These are phyloP conservation scores for Suhomyces tanzawaensis DNA, from an alignment of 805 yeast genomes.

Conservation along the genomic window DNA sequence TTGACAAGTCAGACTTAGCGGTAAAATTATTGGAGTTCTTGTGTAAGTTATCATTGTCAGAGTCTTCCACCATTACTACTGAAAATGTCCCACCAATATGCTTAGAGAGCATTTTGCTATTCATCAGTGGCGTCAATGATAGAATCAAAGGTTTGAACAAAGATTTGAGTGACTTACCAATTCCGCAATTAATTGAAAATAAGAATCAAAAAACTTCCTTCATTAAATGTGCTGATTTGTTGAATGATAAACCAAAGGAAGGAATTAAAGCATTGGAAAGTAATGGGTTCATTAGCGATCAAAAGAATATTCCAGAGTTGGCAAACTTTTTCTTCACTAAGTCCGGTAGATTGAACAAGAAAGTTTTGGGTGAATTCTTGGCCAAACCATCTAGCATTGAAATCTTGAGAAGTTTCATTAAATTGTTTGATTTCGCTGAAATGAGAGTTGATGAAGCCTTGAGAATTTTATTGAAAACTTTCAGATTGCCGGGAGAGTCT, in stretches of 20 bases:
- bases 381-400: conserved; percentile 70
- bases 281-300: conserved; percentile 56
- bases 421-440: conserved; percentile 68
- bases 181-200: conserved; percentile 38
- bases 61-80: conserved; percentile 74
- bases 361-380: conserved; percentile 78
- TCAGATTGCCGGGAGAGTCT: conserved; percentile 95
- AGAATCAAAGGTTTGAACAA: conserved; percentile 36
- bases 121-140: conserved; percentile 60
- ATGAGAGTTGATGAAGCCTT: conserved; percentile 92
- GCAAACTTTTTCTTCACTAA: conserved; percentile 75
- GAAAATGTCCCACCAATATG: conserved; percentile 92
- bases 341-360: conserved; percentile 82
- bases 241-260: conserved; percentile 74
- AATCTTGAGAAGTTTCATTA: conserved; percentile 62
- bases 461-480: conserved; percentile 73
- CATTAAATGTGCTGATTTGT: conserved; percentile 66
- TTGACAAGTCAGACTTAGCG: conserved; percentile 78
- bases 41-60: conserved; percentile 79
- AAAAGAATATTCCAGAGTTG: conserved; percentile 53
- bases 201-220: conserved; percentile 68
- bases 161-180: conserved; percentile 6
- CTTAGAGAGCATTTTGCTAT: conserved; percentile 78
- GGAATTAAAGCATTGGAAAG: conserved; percentile 69
- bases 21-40: conserved; percentile 64